phyloP scores from a whole-genome alignment of 257 asterid species.

The Solanum lycopersicoides region DNA sequence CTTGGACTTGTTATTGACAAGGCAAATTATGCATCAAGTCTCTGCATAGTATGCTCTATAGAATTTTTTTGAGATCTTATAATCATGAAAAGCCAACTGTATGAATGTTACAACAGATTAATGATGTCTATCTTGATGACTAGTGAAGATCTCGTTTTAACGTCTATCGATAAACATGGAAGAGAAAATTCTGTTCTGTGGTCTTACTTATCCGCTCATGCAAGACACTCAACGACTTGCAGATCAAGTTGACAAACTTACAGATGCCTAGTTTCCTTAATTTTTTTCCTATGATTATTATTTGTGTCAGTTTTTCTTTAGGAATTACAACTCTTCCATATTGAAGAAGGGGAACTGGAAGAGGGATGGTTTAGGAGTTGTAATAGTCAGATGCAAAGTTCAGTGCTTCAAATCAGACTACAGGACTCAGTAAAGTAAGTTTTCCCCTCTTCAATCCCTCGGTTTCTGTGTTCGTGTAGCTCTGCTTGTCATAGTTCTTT shows the following conservation, averaged over 20 bases:
- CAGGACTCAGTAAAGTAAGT: background rate
- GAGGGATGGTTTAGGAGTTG: too few relatives aligned
- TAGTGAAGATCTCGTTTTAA: background rate
- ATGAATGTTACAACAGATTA: background rate
- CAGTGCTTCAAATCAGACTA: too few relatives aligned
- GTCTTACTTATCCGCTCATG: too few relatives aligned
- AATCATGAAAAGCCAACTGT: background rate
- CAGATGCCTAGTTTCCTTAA: too few relatives aligned
- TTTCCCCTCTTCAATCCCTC: background rate
- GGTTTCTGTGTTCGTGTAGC: background rate
- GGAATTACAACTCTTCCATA: too few relatives aligned
- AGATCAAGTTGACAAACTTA: too few relatives aligned
- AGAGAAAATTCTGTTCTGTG: background rate
- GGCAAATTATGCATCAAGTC: background rate
- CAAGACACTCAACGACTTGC: too few relatives aligned
- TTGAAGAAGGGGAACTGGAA: too few relatives aligned
- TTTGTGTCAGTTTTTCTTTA: too few relatives aligned
- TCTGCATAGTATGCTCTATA: background rate
- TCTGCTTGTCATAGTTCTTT: background rate
- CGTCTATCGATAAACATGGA: background rate
- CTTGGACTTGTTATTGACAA: too few relatives aligned
- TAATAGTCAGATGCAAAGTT: too few relatives aligned
- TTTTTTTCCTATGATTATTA: too few relatives aligned
- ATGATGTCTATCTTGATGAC: background rate
- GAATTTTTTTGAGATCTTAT: background rate